Base-by-base conservation (phyloP, 495 filamentous ascomycete genomes). In the Podospora anserina region DNA sequence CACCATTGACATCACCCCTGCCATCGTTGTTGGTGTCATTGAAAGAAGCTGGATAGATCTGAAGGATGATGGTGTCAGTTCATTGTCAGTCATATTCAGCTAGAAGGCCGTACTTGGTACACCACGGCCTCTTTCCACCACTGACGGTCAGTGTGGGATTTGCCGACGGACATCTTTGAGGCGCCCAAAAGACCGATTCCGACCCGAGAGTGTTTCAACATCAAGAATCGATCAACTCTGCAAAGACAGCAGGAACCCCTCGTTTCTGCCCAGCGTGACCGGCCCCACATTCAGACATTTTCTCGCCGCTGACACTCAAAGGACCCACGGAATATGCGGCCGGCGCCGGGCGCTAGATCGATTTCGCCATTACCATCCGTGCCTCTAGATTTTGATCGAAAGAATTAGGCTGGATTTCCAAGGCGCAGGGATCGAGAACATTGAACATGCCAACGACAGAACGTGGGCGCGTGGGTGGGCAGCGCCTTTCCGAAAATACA, bases 11-110 rank as follows among this genome's bases (percentile, higher is more conserved):
- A 70, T 91, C 89, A 15, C 89, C 89, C 26, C 88, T 77, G 4
- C 89, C 89, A 70, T 90, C 88, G 67, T 84, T 81, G 71, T 90
- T 90, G 32, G 86, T 87, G 73, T 92, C 89, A 55, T 88, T 86
- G 80, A 85, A 91, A 3, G 84, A 87, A 4, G 88, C 84, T 4
- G 89, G 89, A 80, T 89, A 92, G 72, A 92, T 88, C 72, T 92
- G 89, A 32, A 28, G 11, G 23, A 5, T 9, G 1, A 61, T 15
- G 16, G 5, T 7, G 26, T 61, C 59, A 49, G 39, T 11, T 39
- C 34, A 39, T 39, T 39, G 34, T 39, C 34, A 6, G 11, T 11
- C 0, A 11, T 1, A 49, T 16, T 49, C 39, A 49, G 9, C 2
- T 13, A 49, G 39, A 49, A 13, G 2, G 9, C 15, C 39, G 9